Conservation (phyloP, 2,329 filamentous ascomycete species). For the Albophoma yamanashiensis region DNA sequence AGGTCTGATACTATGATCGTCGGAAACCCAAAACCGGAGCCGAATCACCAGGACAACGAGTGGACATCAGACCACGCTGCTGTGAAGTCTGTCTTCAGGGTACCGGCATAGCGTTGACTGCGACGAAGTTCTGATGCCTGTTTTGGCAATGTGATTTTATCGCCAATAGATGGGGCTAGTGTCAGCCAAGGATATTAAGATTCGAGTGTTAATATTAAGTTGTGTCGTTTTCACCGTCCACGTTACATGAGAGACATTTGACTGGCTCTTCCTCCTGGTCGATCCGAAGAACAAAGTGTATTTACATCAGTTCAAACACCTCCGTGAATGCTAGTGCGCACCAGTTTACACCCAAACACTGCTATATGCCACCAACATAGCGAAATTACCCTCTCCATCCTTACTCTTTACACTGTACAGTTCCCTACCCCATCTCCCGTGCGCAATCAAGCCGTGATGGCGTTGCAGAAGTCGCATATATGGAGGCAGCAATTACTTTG, state of each 20-base stretch:
- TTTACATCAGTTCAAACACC: no score
- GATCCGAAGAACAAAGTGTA: no score
- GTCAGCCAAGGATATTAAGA: no score
- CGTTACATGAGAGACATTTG: no score
- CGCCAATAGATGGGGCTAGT: neutral
- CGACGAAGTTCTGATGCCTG: neutral
- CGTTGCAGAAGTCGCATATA: no score
- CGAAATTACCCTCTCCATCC: no score
- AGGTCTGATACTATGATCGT: conserved; percentile 17
- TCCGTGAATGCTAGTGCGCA: neutral
- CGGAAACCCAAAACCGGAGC: conserved; percentile 18
- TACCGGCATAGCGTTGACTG: neutral
- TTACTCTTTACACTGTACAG: neutral
- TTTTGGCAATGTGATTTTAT: neutral
- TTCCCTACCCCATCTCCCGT: neutral
- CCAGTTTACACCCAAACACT: neutral
- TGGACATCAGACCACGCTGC: conserved; percentile 28
- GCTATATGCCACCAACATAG: neutral
- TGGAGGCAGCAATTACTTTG: no score
- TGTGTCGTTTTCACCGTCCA: neutral
- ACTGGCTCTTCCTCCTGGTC: no score
- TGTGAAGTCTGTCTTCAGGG: conserved; percentile 15
- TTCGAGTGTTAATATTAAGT: neutral
- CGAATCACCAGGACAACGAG: conserved; percentile 22
- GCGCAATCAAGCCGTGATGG: neutral